Evolutionary conservation across 257 asterid genomes (phyloP).

Genomic region (Solanum sejunctum): DNA sequence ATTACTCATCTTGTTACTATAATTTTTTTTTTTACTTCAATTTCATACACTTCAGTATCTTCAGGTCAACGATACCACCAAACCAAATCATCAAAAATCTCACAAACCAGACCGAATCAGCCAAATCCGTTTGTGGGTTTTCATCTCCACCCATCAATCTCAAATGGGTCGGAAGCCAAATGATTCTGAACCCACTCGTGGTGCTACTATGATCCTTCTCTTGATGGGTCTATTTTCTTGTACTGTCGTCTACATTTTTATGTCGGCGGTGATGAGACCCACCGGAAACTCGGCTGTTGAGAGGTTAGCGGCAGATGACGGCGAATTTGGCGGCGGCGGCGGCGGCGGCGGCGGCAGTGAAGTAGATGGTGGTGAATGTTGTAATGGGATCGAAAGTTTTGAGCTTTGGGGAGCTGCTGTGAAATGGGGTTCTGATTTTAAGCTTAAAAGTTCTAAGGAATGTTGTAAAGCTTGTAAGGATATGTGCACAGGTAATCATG

Average conservation of each 20-base stretch:
- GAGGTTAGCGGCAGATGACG: conserved; percentile 7
- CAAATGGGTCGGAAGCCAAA: conserved; percentile 73
- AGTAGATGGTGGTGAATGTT: conserved; percentile 33
- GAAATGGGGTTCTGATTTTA: conserved; percentile 90
- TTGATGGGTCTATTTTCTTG: conserved; percentile 71
- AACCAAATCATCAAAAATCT: conserved; percentile 12
- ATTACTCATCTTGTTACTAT: background rate
- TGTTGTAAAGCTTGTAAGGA: conserved; percentile 73
- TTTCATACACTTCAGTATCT: background rate
- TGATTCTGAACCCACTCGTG: conserved; percentile 50
- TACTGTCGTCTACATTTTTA: conserved; percentile 44
- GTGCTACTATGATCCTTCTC: conserved; percentile 46
- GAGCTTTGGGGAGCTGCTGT: conserved; percentile 96
- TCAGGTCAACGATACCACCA: background rate
- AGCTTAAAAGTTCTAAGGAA: conserved; percentile 55
- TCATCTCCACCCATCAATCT: conserved; percentile 3
- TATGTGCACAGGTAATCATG: conserved; percentile 70
- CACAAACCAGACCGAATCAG: background rate
- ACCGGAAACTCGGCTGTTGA: conserved; percentile 9
- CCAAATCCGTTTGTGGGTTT: conserved; percentile 16
- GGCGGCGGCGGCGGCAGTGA: background rate
- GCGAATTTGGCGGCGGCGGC: background rate
- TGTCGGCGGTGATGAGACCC: conserved; percentile 41
- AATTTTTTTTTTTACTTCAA: too few relatives aligned
- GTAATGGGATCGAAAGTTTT: conserved; percentile 57